Conservation (phyloP, 1,284 basidiomycete species). For the Trichosporon sp. region DNA sequence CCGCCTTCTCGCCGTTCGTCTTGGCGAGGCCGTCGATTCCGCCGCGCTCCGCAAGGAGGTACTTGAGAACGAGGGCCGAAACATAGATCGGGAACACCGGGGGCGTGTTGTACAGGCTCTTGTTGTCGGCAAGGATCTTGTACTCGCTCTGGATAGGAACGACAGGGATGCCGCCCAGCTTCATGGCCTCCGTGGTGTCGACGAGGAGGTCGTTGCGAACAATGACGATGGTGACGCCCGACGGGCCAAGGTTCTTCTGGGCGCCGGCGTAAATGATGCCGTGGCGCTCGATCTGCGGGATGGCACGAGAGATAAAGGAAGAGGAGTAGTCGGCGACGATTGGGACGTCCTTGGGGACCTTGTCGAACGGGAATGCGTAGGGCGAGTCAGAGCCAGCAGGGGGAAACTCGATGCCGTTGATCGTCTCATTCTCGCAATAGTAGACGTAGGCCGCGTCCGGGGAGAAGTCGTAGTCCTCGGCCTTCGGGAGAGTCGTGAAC, state of each 20-base stretch:
- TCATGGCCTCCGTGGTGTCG: slow-evolving; percentile 73
- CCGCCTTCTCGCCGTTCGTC: slow-evolving; percentile 66
- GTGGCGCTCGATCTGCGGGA: slow-evolving; percentile 78
- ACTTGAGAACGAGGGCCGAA: slow-evolving; percentile 75
- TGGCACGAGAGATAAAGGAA: slow-evolving; percentile 94
- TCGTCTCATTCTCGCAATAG: slow-evolving; percentile 99
- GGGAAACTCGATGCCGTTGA: slow-evolving; percentile 90
- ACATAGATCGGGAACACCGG: slow-evolving; percentile 91
- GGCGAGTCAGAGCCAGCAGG: slow-evolving; percentile 59
- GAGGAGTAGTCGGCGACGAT: slow-evolving; percentile 95
- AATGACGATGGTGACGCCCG: slow-evolving; percentile 88
- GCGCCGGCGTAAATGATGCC: slow-evolving; percentile 95
- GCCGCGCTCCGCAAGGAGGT: slow-evolving; percentile 62
- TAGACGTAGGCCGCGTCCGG: slow-evolving; percentile 77
- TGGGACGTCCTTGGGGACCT: slow-evolving; percentile 64
- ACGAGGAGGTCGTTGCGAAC: slow-evolving; percentile 88
- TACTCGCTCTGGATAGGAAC: slow-evolving; percentile 66
- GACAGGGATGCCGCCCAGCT: slow-evolving; percentile 62
- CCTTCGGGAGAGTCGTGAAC: slow-evolving; percentile 77
- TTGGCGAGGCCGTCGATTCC: slow-evolving; percentile 67
- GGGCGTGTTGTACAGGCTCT: slow-evolving; percentile 92
- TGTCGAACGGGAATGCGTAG: slow-evolving; percentile 83
- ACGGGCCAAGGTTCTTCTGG: slow-evolving; percentile 98
- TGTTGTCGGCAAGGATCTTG: slow-evolving; percentile 74
- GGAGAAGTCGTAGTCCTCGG: slow-evolving; percentile 72